Evolutionary conservation across 2,329 filamentous ascomycete species (phyloP), one percentile per base, ranked within the genome.

Genomic region (Colletotrichum noveboracense): DNA sequence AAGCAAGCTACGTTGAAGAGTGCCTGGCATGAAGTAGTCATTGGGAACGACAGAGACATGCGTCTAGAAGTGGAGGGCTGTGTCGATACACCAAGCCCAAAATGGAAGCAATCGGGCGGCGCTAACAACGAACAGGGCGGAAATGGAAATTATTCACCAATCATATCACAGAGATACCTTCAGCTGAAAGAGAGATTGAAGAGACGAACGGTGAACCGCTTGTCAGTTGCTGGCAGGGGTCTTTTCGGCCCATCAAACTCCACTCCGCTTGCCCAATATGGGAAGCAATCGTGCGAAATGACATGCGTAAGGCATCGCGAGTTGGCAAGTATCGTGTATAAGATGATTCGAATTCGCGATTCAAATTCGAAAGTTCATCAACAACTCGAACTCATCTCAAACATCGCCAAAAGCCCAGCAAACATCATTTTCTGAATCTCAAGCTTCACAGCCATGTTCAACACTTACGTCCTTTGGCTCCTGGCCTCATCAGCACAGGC

Each of bases 401-500:
- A 66, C 28, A 7, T 32, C n/a, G 13, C 16, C 60, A 12, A 52
- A 36, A 12, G 5, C 18, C 13, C 60, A 26, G 14, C 18, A 62
- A 32, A 48, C 18, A 38, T 9, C 16, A 32, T 58, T 21, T 16
- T 0, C 4, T 70, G 10, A 14, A 61, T 61, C 6, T 30, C 12
- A 34, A 48, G 26, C 26, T 56, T 52, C 34, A 24, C 69, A 38
- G 74, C 7, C 6, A 82, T 81, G 81, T 76, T 75, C 13, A 55
- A 79, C 21, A 60, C 68, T 10, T 30, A 80, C n/a, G 34, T 78
- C 2, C 24, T 78, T 2, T 58, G 79, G 1, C 34, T 80, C 0
- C 32, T 81, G 5, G 70, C 75, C 12, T 43, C 78, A 1, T 78
- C 73, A 5, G 60, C 78, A 7, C 64, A 77, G 18, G 82, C 82